Conservation (phyloP, 1,139 yeast genomes). For the Eremothecium gossypii region DNA sequence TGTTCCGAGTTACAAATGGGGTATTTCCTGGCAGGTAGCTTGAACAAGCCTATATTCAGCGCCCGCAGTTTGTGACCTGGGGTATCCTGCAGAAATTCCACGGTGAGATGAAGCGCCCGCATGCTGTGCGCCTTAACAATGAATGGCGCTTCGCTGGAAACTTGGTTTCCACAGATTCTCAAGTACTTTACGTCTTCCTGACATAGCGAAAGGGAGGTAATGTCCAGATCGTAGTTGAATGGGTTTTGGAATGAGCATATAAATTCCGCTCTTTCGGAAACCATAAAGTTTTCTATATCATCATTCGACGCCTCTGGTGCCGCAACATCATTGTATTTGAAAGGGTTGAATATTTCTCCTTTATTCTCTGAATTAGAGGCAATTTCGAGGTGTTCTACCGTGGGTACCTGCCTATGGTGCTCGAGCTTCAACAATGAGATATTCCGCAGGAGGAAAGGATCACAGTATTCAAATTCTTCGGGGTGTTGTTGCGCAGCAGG, state of each 20-base stretch:
- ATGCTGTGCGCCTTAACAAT: constrained; percentile 36
- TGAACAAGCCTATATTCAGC: constrained; percentile 38
- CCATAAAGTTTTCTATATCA: constrained; percentile 31
- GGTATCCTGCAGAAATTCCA: constrained; percentile 40
- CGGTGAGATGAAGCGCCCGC: constrained; percentile 34
- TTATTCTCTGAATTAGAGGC: neutral
- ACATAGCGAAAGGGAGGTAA: constrained; percentile 43
- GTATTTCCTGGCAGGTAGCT: constrained; percentile 32
- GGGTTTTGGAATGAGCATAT: constrained; percentile 66
- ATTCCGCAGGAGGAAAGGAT: constrained; percentile 53
- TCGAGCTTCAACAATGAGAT: constrained; percentile 32
- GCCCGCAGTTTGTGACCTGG: constrained; percentile 33
- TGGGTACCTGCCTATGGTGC: constrained; percentile 16
- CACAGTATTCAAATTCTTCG: constrained; percentile 47
- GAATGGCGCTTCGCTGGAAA: constrained; percentile 21
- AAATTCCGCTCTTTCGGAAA: constrained; percentile 49
- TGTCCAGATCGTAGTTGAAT: constrained; percentile 61
- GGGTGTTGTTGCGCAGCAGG: constrained; percentile 14
- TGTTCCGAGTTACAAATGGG: constrained; percentile 11
- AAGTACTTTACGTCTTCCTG: constrained; percentile 30
- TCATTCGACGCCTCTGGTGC: constrained; percentile 25
- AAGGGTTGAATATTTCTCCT: constrained; percentile 27
- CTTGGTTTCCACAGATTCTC: constrained; percentile 14
- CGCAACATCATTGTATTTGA: constrained; percentile 29
- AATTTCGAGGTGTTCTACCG: constrained; percentile 2